Evolutionary conservation across 768 basidiomycete species (phyloP).

Genomic region (Boletus edulis): DNA sequence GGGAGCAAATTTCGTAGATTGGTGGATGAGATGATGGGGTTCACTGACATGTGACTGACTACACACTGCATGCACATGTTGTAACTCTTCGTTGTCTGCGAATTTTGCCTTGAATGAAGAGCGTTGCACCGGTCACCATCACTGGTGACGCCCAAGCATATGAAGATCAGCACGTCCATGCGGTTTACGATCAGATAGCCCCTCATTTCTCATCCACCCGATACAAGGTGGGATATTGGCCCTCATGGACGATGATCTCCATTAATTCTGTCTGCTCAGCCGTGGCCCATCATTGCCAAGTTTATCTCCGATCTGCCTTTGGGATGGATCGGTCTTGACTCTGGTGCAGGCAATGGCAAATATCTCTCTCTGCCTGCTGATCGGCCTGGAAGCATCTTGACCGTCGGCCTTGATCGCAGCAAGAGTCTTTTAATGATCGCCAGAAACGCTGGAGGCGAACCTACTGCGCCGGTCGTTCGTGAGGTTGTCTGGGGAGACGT

Average conservation of each 20-base stretch:
- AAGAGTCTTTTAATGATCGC: constrained; percentile 77
- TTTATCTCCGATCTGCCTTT: constrained; percentile 72
- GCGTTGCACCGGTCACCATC: constrained; percentile 41
- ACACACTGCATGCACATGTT: constrained; percentile 7
- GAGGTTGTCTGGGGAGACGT: constrained; percentile 85
- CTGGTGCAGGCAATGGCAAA: constrained; percentile 97
- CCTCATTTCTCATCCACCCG: constrained; percentile 85
- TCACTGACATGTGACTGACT: constrained; percentile 32
- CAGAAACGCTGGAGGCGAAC: constrained; percentile 49
- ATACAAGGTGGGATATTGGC: constrained; percentile 60
- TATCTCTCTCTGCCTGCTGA: constrained; percentile 79
- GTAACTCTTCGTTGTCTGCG: neutral
- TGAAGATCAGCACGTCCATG: constrained; percentile 76
- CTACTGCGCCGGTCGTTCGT: constrained; percentile 32
- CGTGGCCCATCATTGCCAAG: constrained; percentile 82
- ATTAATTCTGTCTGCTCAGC: constrained; percentile 41
- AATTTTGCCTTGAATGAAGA: constrained; percentile 15
- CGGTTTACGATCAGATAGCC: constrained; percentile 83
- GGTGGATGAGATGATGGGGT: constrained; percentile 81
- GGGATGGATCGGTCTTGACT: constrained; percentile 88
- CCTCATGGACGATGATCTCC: neutral
- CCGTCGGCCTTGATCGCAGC: constrained; percentile 85
- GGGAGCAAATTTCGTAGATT: constrained; percentile 61
- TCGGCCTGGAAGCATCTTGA: constrained; percentile 59
- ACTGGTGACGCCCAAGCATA: constrained; percentile 54